phyloP scores from a whole-genome alignment of 495 filamentous ascomycete genomes.

The Copromyces sp. region DNA sequence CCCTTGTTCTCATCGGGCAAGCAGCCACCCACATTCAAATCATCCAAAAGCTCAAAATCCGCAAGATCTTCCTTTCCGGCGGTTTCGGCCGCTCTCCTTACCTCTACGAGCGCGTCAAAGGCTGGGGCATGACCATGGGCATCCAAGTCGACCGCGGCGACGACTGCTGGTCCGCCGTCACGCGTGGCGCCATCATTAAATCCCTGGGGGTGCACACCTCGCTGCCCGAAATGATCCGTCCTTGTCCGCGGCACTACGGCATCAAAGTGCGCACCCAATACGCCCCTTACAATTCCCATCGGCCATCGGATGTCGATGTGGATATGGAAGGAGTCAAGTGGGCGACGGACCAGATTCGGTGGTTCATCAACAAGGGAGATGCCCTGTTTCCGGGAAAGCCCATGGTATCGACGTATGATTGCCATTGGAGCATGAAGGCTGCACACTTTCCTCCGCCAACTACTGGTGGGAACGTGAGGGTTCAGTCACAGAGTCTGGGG shows the following conservation, averaged over 20 bases:
- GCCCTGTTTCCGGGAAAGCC: constrained; percentile 16
- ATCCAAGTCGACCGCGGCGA: constrained; percentile 16
- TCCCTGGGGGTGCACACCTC: constrained; percentile 19
- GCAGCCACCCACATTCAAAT: constrained; percentile 16
- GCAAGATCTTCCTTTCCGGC: constrained; percentile 19
- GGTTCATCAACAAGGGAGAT: constrained; percentile 19
- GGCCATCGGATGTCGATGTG: constrained; percentile 1
- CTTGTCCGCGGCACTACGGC: constrained; percentile 22
- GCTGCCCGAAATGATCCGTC: constrained; percentile 6
- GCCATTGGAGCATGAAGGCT: constrained; percentile 14
- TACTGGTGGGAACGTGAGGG: background rate
- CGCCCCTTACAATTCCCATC: constrained; percentile 9
- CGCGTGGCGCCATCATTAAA: constrained; percentile 21
- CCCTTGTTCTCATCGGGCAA: constrained; percentile 13
- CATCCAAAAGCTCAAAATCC: constrained; percentile 7
- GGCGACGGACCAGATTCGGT: constrained; percentile 19
- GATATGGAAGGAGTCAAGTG: constrained; percentile 12
- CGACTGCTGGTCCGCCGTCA: constrained; percentile 23
- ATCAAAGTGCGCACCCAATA: constrained; percentile 13
- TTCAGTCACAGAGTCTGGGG: background rate
- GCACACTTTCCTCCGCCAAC: constrained; percentile 6
- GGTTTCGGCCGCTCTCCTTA: constrained; percentile 18
- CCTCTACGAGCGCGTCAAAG: constrained; percentile 9
- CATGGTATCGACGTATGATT: constrained; percentile 8
- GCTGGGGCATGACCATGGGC: constrained; percentile 6